Evolutionary conservation across 2,329 filamentous ascomycete species (phyloP).

Genomic region (Venturia nashicola): DNA sequence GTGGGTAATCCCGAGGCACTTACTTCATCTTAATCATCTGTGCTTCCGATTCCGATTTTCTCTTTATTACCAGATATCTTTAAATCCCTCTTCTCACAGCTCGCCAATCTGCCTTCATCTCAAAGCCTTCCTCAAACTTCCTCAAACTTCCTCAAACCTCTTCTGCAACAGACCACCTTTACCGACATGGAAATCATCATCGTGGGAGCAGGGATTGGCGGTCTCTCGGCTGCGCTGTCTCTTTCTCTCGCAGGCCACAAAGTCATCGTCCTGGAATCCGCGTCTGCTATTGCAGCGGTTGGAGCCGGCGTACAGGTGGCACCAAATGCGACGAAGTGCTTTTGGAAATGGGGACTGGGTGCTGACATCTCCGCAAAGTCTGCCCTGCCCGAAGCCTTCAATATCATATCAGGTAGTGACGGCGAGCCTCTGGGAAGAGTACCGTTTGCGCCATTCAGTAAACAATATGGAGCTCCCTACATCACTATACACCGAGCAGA

Average conservation of each 20-base stretch:
- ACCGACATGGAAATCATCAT: conserved; percentile 30
- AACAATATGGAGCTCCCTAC: conserved; percentile 34
- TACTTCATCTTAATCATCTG: not conserved
- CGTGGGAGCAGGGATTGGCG: conserved; percentile 43
- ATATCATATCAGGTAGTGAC: not conserved
- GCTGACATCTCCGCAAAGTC: not conserved
- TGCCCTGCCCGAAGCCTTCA: conserved; percentile 3
- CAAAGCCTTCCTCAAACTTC: not conserved
- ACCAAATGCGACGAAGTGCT: conserved; percentile 34
- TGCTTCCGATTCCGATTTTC: not conserved
- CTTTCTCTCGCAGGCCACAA: conserved; percentile 35
- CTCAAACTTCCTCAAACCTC: not conserved
- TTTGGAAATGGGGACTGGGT: conserved; percentile 26
- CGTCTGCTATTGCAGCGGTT: conserved; percentile 33
- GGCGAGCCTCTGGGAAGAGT: conserved; percentile 9
- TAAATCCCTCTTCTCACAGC: too few relatives aligned
- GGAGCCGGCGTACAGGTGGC: conserved; percentile 41
- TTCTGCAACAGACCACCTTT: not conserved
- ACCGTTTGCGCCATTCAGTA: conserved; percentile 11
- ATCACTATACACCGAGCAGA: conserved; percentile 44
- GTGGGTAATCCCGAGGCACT: too few relatives aligned
- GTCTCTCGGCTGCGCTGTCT: conserved; percentile 38
- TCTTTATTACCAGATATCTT: not conserved
- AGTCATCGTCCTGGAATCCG: conserved; percentile 36
- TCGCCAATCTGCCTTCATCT: too few relatives aligned